Evolutionary conservation across 2,329 filamentous ascomycete genomes (phyloP), one percentile per base, ranked within the genome.

Genomic region (Fonsecaea monophora): DNA sequence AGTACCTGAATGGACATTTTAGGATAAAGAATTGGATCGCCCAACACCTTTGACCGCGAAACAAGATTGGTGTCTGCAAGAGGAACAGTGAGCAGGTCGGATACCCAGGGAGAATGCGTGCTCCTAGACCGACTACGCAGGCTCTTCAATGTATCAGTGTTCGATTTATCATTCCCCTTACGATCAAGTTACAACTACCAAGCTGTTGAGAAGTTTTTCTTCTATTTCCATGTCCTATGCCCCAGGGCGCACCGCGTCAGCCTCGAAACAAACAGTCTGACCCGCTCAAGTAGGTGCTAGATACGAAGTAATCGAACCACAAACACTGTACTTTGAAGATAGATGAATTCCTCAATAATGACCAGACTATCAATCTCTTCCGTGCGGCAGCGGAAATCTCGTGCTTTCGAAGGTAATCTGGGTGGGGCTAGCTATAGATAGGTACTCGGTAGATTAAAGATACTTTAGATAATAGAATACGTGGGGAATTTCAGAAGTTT

Each of bases 1-100:
- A 60, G 40, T 13, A 60, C 57, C 18, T 60, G 57, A n/a, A 60
- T 50, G 57, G 57, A 50, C 57, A 60, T 25, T 60, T 25, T 30
- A 35, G 55, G 34, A 37, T 42, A 38, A 1, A 58, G 55, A 38
- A 21, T 21, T 42, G 1, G 34, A 25, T 58, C 37, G 34, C 12
- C 12, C 38, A 40, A 40, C 38, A 40, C 38, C 2, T 40, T 10
- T 40, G n/a, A 40, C 12, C 12, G 38, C 5, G 38, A 40, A 40
- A 15, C 9, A 40, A 40, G 12, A 40, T 15, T 40, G 38, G 38
- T 15, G 38, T 40, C 38, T 40, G 38, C 38, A 40, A 40, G 38
- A 40, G 12, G 38, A 40, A 40, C 38, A 40, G 10, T 40, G 38
- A 40, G 38, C 38, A 40, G 38, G 38, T 40, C 38, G 38, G 38